phyloP scores from a whole-genome alignment of 495 filamentous ascomycete species.

The Podospora pseudoanserina region DNA sequence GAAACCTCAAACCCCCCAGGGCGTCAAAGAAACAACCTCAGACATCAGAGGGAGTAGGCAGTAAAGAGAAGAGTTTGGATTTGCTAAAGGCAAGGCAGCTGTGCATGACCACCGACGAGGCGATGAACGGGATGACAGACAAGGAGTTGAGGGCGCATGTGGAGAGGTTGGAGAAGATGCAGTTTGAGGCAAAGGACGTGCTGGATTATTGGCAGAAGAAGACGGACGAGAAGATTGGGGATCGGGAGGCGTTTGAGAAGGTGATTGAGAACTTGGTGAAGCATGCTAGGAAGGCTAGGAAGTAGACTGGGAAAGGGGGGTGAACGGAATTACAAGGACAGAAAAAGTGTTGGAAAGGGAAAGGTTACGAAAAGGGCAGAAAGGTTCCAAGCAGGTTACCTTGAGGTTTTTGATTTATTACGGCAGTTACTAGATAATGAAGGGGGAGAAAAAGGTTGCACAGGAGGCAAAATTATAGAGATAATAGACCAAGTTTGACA shows the following conservation, averaged over 20 bases:
- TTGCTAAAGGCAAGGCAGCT: constrained; percentile 71
- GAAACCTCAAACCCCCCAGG: constrained; percentile 31
- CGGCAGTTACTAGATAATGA: no score
- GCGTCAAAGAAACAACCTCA: neutral
- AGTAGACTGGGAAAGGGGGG: constrained; percentile 35
- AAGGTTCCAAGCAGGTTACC: neutral
- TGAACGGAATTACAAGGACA: neutral
- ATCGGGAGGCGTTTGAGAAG: constrained; percentile 94
- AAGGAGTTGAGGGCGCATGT: constrained; percentile 72
- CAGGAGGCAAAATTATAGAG: no score
- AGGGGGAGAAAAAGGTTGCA: no score
- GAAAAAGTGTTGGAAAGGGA: neutral
- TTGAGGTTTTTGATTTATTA: neutral
- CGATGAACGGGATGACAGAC: constrained; percentile 69
- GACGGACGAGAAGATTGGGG: constrained; percentile 76
- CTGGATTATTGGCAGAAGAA: constrained; percentile 86
- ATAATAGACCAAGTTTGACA: no score
- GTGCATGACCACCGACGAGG: constrained; percentile 79
- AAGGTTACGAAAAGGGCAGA: neutral
- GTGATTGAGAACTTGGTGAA: constrained; percentile 98
- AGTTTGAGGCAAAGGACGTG: constrained; percentile 65
- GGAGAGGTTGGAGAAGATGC: constrained; percentile 62
- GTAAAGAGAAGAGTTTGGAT: constrained; percentile 70
- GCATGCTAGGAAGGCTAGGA: constrained; percentile 85
- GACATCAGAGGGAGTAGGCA: neutral